Conservation (phyloP, 495 filamentous ascomycete genomes). For the Neurospora terricola region DNA sequence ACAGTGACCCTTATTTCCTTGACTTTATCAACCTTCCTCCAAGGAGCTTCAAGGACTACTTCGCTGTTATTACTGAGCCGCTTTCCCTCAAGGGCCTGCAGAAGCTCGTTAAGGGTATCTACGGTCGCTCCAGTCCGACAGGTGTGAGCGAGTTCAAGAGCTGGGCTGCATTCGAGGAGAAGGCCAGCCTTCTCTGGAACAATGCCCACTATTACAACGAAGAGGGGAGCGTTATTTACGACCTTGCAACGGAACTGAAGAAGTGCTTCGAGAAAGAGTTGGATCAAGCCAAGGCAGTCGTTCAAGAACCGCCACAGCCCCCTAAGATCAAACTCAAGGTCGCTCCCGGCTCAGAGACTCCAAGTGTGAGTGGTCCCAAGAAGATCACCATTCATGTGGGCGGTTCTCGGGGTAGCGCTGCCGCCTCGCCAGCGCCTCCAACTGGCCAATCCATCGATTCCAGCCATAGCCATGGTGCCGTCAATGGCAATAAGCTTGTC, state of each 20-base stretch:
- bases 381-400: constrained; percentile 48
- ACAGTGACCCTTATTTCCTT: constrained; percentile 43
- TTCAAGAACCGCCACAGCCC: constrained; percentile 55
- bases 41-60: constrained; percentile 61
- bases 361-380: constrained; percentile 24
- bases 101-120: constrained; percentile 58
- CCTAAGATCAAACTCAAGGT: constrained; percentile 68
- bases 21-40: constrained; percentile 59
- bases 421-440: constrained; percentile 46
- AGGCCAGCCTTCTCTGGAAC: constrained; percentile 66
- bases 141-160: constrained; percentile 61
- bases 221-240: constrained; percentile 69
- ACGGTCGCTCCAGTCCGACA: constrained; percentile 52
- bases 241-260: constrained; percentile 65
- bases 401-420: constrained; percentile 37
- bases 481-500: constrained; percentile 19
- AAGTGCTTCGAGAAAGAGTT: constrained; percentile 54
- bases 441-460: constrained; percentile 30
- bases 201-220: constrained; percentile 87
- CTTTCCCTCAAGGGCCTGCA: constrained; percentile 61
- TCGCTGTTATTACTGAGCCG: constrained; percentile 61
- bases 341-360: constrained; percentile 25
- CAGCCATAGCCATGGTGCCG: constrained; percentile 12
- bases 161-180: constrained; percentile 73
- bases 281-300: constrained; percentile 54